Percentiles rank a stretch among this genome's conserved stretches.
phyloP scores from a whole-genome alignment of 2,329 filamentous ascomycete species.

The Monosporascus cannonballus region DNA sequence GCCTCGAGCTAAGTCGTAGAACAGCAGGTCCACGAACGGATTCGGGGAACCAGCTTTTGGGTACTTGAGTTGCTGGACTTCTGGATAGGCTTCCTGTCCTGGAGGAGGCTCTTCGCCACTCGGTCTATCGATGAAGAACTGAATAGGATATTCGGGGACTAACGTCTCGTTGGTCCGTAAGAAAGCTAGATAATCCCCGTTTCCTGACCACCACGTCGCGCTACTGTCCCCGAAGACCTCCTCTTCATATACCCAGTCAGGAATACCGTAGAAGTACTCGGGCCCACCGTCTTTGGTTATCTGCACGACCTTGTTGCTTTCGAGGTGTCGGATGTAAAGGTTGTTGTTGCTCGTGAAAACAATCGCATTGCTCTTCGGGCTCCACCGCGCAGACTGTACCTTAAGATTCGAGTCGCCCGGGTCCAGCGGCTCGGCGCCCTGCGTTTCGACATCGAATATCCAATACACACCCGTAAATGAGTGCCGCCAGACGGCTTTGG shows the following conservation, averaged over 20 bases:
- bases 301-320: constrained; percentile 52
- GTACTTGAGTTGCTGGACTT: constrained; percentile 90
- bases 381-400: constrained; percentile 85
- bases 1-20: constrained; percentile 75
- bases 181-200: constrained; percentile 86
- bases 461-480: constrained; percentile 84
- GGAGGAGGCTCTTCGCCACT: constrained; percentile 62
- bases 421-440: constrained; percentile 71
- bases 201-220: constrained; percentile 92
- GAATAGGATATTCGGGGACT: constrained; percentile 86
- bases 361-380: constrained; percentile 76
- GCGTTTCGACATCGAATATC: constrained; percentile 82
- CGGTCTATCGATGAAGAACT: constrained; percentile 86
- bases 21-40: constrained; percentile 78
- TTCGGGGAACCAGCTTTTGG: constrained; percentile 94
- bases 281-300: constrained; percentile 83
- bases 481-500: constrained; percentile 78
- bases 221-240: constrained; percentile 76
- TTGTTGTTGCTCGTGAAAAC: constrained; percentile 93
- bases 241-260: constrained; percentile 93
- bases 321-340: constrained; percentile 67
- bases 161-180: constrained; percentile 87
- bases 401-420: constrained; percentile 56
- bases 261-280: constrained; percentile 90
- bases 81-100: constrained; percentile 84